These are phyloP conservation scores for Psilocybe cubensis DNA, from an alignment of 768 basidiomycete genomes.

Conservation along the genomic window DNA sequence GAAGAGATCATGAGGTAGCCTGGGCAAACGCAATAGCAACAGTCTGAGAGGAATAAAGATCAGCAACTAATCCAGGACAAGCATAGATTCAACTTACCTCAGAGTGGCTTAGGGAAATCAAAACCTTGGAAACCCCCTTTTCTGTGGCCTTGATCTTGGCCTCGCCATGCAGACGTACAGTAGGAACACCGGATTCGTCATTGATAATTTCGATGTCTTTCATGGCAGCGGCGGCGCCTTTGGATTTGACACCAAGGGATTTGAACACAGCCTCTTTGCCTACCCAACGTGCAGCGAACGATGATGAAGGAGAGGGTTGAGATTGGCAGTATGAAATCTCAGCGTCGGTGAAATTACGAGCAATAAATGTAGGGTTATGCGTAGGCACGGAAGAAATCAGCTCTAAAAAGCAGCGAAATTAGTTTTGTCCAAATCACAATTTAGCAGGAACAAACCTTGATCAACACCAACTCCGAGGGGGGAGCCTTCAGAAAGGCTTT, in stretches of 20 bases:
- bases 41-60: conserved; percentile 47
- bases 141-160: conserved; percentile 72
- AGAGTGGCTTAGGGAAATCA: conserved; percentile 91
- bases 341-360: conserved; percentile 90
- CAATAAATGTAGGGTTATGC: conserved; percentile 82
- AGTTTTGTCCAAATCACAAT: conserved; percentile 9
- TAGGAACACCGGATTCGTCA: conserved; percentile 76
- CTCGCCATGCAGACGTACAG: conserved; percentile 77
- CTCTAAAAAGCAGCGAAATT: conserved; percentile 46
- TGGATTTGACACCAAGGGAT: conserved; percentile 85
- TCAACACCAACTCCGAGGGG: conserved; percentile 86
- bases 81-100: conserved; percentile 57
- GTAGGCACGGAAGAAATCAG: conserved; percentile 93
- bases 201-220: conserved; percentile 96
- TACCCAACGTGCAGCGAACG: conserved; percentile 96
- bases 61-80: conserved; percentile 2
- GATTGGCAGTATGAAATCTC: conserved; percentile 85
- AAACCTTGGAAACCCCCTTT: conserved; percentile 74
- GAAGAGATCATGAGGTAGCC: conserved; percentile 45
- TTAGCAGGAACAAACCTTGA: conserved; percentile 60
- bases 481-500: conserved; percentile 35
- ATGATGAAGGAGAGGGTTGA: conserved; percentile 87
- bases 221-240: conserved; percentile 94
- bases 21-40: conserved; percentile 90
- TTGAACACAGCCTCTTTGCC: conserved; percentile 99